Percentiles rank a stretch among this genome's conserved stretches.
These are phyloP conservation scores for Fragaria ananassa DNA, from an alignment of 306 rosid species.

Conservation along the genomic window DNA sequence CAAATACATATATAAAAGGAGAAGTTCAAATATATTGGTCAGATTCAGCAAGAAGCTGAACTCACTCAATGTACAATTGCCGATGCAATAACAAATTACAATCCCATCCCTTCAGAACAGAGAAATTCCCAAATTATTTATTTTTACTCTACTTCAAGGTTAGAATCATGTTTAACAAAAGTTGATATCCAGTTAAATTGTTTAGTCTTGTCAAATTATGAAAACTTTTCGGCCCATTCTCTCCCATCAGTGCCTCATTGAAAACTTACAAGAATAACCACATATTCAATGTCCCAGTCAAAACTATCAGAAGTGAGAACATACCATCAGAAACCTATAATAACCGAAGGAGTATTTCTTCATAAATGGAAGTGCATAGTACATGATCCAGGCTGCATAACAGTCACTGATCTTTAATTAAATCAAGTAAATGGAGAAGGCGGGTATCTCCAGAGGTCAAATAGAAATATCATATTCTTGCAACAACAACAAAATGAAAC, in stretches of 20 bases:
- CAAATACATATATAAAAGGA: not conserved
- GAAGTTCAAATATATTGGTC: not conserved
- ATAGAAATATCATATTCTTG: conserved; percentile 16
- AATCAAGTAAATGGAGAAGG: conserved; percentile 13
- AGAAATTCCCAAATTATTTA: not conserved
- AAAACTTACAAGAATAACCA: not conserved
- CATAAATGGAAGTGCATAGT: conserved; percentile 71
- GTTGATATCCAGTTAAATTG: not conserved
- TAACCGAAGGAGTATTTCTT: conserved; percentile 65
- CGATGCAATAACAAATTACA: not conserved
- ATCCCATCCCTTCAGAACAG: not conserved
- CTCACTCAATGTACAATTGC: conserved; percentile 2
- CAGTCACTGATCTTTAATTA: conserved; percentile 26
- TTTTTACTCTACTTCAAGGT: not conserved
- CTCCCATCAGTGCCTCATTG: not conserved
- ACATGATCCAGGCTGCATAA: conserved; percentile 76
- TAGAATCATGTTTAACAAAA: not conserved
- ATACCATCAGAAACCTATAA: conserved; percentile 69
- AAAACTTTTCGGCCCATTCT: not conserved
- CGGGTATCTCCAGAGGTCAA: not conserved
- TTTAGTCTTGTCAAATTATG: not conserved
- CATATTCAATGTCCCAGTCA: not conserved
- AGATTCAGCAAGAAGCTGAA: not conserved
- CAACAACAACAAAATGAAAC: conserved; percentile 17
- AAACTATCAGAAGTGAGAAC: conserved; percentile 14